Conservation (phyloP, 2,329 filamentous ascomycete species). For the Venturia oleaginea region DNA sequence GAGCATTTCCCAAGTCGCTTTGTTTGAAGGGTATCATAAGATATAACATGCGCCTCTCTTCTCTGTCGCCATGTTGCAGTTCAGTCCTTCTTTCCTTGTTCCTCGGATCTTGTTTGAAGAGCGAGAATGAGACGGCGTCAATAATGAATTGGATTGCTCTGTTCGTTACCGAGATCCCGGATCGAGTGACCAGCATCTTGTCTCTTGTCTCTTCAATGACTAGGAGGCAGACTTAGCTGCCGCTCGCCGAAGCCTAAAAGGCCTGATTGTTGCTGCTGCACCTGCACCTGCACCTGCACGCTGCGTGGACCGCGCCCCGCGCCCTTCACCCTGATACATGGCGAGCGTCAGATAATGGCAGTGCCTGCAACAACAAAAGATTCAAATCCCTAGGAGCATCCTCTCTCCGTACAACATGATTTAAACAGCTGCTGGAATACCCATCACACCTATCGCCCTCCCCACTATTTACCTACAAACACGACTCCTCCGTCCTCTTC, state of each 20-base stretch:
- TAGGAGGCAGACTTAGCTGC: background rate
- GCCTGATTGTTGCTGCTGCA: too few species aligned
- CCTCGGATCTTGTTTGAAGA: too few species aligned
- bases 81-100: too few species aligned
- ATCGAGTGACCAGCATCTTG: background rate
- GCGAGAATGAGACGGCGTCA: too few species aligned
- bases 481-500: background rate
- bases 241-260: background rate
- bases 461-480: background rate
- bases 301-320: too few species aligned
- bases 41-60: too few species aligned
- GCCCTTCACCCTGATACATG: background rate
- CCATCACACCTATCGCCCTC: background rate
- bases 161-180: background rate
- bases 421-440: background rate
- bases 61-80: too few species aligned
- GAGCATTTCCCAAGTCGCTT: too few species aligned
- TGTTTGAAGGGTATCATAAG: too few species aligned
- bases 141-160: background rate
- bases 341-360: background rate
- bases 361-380: background rate
- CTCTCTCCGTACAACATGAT: background rate
- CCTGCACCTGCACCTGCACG: background rate
- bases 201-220: background rate
- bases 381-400: background rate